phyloP scores from a whole-genome alignment of 2,329 filamentous ascomycete genomes.

The Trichoderma cornu-damae region DNA sequence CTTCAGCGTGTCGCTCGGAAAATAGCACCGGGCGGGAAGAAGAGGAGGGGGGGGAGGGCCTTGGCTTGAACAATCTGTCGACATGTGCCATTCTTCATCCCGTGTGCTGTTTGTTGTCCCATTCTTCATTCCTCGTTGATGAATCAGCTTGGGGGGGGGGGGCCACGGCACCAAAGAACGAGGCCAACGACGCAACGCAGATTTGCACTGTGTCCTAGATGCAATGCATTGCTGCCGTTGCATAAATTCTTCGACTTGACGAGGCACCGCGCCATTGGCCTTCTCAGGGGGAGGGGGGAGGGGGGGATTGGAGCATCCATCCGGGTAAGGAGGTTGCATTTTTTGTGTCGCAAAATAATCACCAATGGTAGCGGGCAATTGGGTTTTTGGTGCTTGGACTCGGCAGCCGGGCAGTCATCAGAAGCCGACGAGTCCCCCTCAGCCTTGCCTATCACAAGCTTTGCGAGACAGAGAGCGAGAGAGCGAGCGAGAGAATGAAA shows the following conservation, averaged over 20 bases:
- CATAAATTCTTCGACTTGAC: slow-evolving; percentile 17
- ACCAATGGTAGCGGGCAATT: slow-evolving; percentile 12
- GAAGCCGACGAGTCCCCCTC: neutral
- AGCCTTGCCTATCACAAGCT: slow-evolving; percentile 16
- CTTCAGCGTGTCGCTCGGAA: slow-evolving; percentile 16
- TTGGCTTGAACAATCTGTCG: neutral
- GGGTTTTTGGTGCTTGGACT: neutral
- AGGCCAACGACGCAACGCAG: slow-evolving; percentile 6
- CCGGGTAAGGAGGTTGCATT: neutral
- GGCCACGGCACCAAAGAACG: neutral
- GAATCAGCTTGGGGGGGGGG: neutral
- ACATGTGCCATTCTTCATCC: slow-evolving; percentile 4
- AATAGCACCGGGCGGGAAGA: slow-evolving; percentile 4
- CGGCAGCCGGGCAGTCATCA: neutral
- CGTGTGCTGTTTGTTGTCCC: slow-evolving; percentile 7
- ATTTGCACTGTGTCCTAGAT: slow-evolving; percentile 6
- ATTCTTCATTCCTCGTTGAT: neutral
- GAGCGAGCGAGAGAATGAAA: too few relatives aligned
- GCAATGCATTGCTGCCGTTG: slow-evolving; percentile 13
- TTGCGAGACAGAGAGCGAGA: too few relatives aligned
- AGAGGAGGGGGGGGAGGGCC: too few relatives aligned
- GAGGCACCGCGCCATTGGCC: slow-evolving; percentile 8
- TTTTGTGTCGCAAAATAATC: slow-evolving; percentile 13
- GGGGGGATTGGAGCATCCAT: slow-evolving; percentile 2
- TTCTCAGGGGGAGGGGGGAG: neutral